These are phyloP conservation scores for Dichomitus squalens DNA, from an alignment of 1,284 basidiomycete species.

Conservation along the genomic window DNA sequence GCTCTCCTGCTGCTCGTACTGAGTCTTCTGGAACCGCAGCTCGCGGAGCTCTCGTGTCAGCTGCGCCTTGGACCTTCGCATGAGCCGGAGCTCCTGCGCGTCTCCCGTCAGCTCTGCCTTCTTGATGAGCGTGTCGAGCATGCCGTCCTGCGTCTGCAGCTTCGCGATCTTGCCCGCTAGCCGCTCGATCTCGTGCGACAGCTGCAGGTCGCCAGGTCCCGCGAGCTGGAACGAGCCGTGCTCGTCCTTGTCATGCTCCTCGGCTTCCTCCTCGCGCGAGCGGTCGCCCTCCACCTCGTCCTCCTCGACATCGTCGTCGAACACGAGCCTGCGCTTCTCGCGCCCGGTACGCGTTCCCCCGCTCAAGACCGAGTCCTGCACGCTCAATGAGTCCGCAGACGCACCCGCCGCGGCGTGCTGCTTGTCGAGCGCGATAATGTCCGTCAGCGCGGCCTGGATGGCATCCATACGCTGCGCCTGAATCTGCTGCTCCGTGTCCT, in stretches of 20 bases:
- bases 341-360: conserved; percentile 8
- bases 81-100: conserved; percentile 79
- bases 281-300: conserved; percentile 39
- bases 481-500: conserved; percentile 56
- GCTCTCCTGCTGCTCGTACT: conserved; percentile 89
- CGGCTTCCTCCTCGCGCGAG: conserved; percentile 41
- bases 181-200: conserved; percentile 81
- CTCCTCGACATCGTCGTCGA: conserved; percentile 40
- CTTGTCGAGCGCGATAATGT: conserved; percentile 87
- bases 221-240: conserved; percentile 69
- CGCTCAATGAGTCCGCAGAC: conserved; percentile 20
- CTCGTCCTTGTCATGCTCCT: conserved; percentile 42
- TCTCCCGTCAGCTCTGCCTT: conserved; percentile 95
- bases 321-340: conserved; percentile 23
- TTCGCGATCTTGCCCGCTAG: conserved; percentile 76
- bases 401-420: conserved; percentile 29
- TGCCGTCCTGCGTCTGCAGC: conserved; percentile 77
- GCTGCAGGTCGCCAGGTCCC: conserved; percentile 83
- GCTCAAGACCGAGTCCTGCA: conserved; percentile 16
- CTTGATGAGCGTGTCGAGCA: conserved; percentile 85
- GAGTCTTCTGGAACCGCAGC: conserved; percentile 84
- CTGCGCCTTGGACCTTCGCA: conserved; percentile 80
- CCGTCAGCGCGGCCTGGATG: conserved; percentile 90
- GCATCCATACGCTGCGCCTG: conserved; percentile 80
- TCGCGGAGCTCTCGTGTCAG: conserved; percentile 84